Evolutionary conservation across 306 rosid genomes (phyloP), one percentile per base, ranked within the genome.

Genomic region (Lathyrus tuberosus): DNA sequence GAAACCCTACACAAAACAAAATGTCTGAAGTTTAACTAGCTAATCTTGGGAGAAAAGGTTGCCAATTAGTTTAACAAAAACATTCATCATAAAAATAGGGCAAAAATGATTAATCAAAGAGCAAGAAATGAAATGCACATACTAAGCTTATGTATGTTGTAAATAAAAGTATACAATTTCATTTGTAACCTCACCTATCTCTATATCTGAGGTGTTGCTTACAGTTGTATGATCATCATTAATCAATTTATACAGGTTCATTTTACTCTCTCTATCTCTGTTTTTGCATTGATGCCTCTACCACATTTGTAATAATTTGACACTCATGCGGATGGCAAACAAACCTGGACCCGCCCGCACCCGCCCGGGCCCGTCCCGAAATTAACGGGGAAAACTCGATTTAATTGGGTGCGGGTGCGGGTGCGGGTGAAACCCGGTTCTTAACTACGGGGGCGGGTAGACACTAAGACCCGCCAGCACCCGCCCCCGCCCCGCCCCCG

Each of bases 1-100:
- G 80, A 91, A 94, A 81, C 95, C 74, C 99, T 94, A 86, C 84
- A 87, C 69, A 58, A 70, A 68, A 60, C 49, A 62, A 40, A 66
- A 75, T 24, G 18, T 17, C 17, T 41, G 28, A 72, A 66, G 51
- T 76, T 78, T 47, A 28, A 71, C 71, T 54, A 76, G 77, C 67
- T 51, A 18, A 35, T 33, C 53, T 14, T 10, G 66, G 60, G 6
- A 43, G 65, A 20, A 43, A 76, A 59, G 33, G 59, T 35, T 40
- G 20, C 35, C 17, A 33, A 26, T 57, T 64, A 63, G 22, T 37
- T 15, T 69, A 22, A 72, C 70, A 71, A 75, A 22, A 22, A 20
- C 52, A 65, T 26, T 41, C 31, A 54, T 43, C 28, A 52, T 52
- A 54, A 70, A 11, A 52, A 13, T 22, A 42, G 18, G 26, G 16